Evolutionary conservation across 139 green algal species (phyloP).

Genomic region (Zygnema circumcarinatum): DNA sequence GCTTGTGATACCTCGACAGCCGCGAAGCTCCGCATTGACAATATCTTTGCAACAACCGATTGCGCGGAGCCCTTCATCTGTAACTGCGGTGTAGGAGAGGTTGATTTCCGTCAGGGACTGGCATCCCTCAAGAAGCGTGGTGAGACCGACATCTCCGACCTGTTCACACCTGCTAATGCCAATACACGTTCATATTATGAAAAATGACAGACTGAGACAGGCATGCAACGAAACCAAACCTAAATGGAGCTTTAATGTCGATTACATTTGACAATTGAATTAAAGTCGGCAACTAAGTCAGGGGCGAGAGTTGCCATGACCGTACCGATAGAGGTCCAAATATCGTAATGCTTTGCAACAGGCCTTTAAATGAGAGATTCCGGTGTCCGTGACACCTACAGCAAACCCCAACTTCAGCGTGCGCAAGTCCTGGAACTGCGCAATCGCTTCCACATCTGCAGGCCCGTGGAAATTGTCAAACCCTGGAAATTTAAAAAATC

Average conservation of each 20-base stretch:
- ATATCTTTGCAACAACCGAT: constrained; percentile 11
- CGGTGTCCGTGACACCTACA: constrained; percentile 1
- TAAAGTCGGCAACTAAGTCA: too few relatives aligned
- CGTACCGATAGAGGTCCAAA: constrained; percentile 15
- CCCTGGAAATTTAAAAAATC: not conserved
- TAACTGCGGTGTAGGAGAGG: constrained; percentile 20
- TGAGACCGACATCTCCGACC: constrained; percentile 23
- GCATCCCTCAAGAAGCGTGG: constrained; percentile 20
- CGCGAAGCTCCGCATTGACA: constrained; percentile 30
- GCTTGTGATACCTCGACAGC: not conserved
- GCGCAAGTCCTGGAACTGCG: not conserved
- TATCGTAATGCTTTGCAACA: not conserved
- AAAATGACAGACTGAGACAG: too few relatives aligned
- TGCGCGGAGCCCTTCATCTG: constrained; percentile 6
- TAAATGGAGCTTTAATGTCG: too few relatives aligned
- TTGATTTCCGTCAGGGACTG: constrained; percentile 7
- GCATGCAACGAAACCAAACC: too few relatives aligned
- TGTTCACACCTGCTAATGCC: constrained; percentile 5
- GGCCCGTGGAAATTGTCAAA: not conserved
- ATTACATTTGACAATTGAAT: too few relatives aligned
- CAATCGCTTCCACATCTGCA: constrained; percentile 8
- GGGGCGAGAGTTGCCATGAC: too few relatives aligned
- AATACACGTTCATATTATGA: too few relatives aligned
- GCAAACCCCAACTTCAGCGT: not conserved
- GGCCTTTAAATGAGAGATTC: not conserved